phyloP scores from a whole-genome alignment of 2,329 filamentous ascomycete species.

The Aureobasidium zeae region DNA sequence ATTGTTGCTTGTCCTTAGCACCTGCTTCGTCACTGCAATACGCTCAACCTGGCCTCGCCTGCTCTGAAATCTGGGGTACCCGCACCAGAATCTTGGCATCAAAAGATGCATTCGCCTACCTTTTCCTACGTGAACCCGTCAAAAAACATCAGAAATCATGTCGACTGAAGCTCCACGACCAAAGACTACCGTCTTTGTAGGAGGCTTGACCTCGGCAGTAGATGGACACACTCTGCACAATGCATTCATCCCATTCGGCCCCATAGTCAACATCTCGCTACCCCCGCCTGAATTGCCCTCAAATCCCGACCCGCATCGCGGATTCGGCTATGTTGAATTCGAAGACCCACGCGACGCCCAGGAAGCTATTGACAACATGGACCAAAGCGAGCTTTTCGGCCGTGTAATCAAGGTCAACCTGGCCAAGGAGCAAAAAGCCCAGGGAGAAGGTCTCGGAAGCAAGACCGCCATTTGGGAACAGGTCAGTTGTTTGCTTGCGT shows the following conservation, averaged over 20 bases:
- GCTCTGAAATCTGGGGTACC: slow-evolving; percentile 5
- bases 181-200: slow-evolving; percentile 88
- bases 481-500: slow-evolving; percentile 49
- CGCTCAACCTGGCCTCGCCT: slow-evolving; percentile 4
- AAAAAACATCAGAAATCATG: slow-evolving; percentile 45
- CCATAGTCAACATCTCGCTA: slow-evolving; percentile 82
- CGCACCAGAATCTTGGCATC: slow-evolving; percentile 12
- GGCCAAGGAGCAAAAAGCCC: slow-evolving; percentile 85
- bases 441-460: slow-evolving; percentile 78
- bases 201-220: slow-evolving; percentile 73
- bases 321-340: slow-evolving; percentile 95
- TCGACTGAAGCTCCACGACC: slow-evolving; percentile 72
- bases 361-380: slow-evolving; percentile 98
- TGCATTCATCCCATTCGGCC: slow-evolving; percentile 93
- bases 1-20: slow-evolving; percentile 4
- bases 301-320: slow-evolving; percentile 69
- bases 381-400: slow-evolving; percentile 90
- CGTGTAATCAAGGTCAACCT: slow-evolving; percentile 83
- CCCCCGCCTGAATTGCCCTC: slow-evolving; percentile 80
- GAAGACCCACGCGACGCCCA: slow-evolving; percentile 76
- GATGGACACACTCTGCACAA: slow-evolving; percentile 69
- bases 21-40: slow-evolving; percentile 14
- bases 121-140: slow-evolving; percentile 7
- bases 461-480: slow-evolving; percentile 96
- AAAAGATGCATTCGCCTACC: background rate